Evolutionary conservation across 2,329 filamentous ascomycete species (phyloP).

Genomic region (Pseudogymnoascus sp.): DNA sequence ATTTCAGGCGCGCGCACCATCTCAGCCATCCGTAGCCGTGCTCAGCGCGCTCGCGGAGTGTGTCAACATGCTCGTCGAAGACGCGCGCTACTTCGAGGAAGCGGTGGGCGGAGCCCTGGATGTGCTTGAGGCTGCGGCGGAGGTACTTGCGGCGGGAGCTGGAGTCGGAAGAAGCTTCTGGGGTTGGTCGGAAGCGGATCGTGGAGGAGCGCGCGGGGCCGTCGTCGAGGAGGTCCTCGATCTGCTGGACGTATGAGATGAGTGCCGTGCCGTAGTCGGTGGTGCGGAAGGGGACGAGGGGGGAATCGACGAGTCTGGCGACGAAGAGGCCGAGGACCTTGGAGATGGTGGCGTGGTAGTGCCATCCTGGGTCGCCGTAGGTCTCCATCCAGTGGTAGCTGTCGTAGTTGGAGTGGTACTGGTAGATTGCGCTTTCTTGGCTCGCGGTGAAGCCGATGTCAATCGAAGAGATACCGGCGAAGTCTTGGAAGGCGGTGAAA

Average conservation of each 20-base stretch:
- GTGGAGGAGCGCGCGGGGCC: conserved; percentile 12
- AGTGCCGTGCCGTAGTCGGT: conserved; percentile 34
- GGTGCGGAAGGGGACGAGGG: conserved; percentile 43
- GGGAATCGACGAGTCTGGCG: conserved; percentile 39
- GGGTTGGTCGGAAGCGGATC: not conserved
- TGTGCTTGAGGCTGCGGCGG: conserved; percentile 20
- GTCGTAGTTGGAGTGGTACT: conserved; percentile 81
- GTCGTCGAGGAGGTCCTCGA: conserved; percentile 24
- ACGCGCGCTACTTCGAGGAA: conserved; percentile 22
- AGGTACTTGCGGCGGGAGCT: conserved; percentile 15
- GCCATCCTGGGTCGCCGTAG: conserved; percentile 59
- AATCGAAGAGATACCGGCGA: conserved; percentile 39
- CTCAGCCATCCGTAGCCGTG: conserved; percentile 68
- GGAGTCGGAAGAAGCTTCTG: not conserved
- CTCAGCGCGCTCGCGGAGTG: conserved; percentile 34
- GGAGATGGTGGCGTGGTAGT: conserved; percentile 50
- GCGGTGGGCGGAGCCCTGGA: conserved; percentile 9
- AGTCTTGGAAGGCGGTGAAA: conserved; percentile 59
- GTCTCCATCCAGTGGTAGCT: conserved; percentile 76
- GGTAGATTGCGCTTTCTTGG: conserved; percentile 47
- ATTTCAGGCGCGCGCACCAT: conserved; percentile 56
- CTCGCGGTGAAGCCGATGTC: conserved; percentile 44
- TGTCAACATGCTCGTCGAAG: conserved; percentile 21
- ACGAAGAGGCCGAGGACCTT: conserved; percentile 44
- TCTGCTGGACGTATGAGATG: conserved; percentile 23